These are phyloP conservation scores for Dactylellina leptospora DNA, from an alignment of 2,329 filamentous ascomycete species.

Conservation along the genomic window DNA sequence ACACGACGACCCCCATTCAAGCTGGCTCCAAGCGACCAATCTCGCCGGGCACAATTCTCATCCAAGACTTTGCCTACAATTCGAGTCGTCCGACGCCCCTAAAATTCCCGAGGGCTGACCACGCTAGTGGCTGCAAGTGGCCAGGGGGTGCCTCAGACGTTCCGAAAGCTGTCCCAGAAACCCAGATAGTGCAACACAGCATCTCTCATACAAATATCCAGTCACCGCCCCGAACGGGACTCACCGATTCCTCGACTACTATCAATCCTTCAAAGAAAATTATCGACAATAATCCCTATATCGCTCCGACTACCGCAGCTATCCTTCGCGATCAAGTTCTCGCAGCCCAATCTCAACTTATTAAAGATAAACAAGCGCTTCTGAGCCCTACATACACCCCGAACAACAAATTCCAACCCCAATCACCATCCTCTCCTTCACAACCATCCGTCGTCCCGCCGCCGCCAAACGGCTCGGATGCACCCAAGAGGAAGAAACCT, in stretches of 20 bases:
- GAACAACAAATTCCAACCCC: constrained; percentile 18
- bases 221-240: constrained; percentile 33
- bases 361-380: constrained; percentile 42
- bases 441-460: background rate
- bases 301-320: constrained; percentile 12
- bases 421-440: constrained; percentile 4
- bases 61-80: constrained; percentile 33
- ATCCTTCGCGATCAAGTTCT: constrained; percentile 47
- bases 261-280: constrained; percentile 34
- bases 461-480: constrained; percentile 52
- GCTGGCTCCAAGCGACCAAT: constrained; percentile 30
- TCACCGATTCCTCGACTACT: constrained; percentile 15
- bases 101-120: constrained; percentile 42
- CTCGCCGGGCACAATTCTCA: constrained; percentile 32
- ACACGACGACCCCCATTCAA: constrained; percentile 6
- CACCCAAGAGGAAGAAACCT: constrained; percentile 52
- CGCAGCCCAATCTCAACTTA: constrained; percentile 39
- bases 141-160: constrained; percentile 34
- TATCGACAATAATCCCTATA: constrained; percentile 1
- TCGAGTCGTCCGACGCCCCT: constrained; percentile 44
- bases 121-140: constrained; percentile 41
- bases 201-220: constrained; percentile 37
- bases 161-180: constrained; percentile 39
- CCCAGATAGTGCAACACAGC: constrained; percentile 32
- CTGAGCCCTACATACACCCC: constrained; percentile 33